These are phyloP conservation scores for Sungouiozyma intestinalis DNA, from an alignment of 805 yeast species.

Conservation along the genomic window DNA sequence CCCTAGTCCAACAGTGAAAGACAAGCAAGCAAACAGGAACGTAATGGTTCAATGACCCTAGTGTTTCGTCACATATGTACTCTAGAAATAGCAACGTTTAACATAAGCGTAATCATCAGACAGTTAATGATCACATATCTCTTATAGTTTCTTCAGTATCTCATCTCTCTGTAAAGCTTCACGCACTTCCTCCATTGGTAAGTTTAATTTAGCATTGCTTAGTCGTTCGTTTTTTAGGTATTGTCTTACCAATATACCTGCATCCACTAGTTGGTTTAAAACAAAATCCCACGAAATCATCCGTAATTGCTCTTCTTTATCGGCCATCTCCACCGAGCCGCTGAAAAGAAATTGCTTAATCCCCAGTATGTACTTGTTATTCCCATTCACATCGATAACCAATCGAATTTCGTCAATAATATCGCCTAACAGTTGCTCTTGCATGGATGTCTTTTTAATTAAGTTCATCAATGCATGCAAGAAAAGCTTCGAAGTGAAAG, in stretches of 20 bases:
- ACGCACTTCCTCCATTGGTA: conserved; percentile 61
- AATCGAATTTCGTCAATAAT: conserved; percentile 66
- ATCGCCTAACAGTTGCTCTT: conserved; percentile 66
- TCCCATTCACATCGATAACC: conserved; percentile 34
- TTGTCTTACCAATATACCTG: conserved; percentile 66
- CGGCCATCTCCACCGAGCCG: conserved; percentile 17
- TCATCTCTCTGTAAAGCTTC: conserved; percentile 51
- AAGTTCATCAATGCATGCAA: conserved; percentile 58
- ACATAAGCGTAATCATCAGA: no score
- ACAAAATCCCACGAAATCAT: conserved; percentile 47
- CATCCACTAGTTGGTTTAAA: conserved; percentile 61
- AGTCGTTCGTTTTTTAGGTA: conserved; percentile 57
- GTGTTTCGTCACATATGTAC: no score
- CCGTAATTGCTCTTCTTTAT: conserved; percentile 27
- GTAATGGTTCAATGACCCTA: not conserved
- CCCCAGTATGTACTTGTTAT: conserved; percentile 20
- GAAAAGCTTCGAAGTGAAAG: conserved; percentile 63
- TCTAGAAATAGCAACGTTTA: not conserved
- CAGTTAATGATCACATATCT: no score
- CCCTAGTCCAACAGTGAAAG: not conserved
- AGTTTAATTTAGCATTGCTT: conserved; percentile 50
- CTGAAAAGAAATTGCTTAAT: conserved; percentile 28
- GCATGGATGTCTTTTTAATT: conserved; percentile 54
- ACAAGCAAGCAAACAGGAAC: not conserved
- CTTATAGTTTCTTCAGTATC: conserved; percentile 29